Conservation (phyloP, 2,329 filamentous ascomycete genomes). For the Grosmannia serpens region DNA sequence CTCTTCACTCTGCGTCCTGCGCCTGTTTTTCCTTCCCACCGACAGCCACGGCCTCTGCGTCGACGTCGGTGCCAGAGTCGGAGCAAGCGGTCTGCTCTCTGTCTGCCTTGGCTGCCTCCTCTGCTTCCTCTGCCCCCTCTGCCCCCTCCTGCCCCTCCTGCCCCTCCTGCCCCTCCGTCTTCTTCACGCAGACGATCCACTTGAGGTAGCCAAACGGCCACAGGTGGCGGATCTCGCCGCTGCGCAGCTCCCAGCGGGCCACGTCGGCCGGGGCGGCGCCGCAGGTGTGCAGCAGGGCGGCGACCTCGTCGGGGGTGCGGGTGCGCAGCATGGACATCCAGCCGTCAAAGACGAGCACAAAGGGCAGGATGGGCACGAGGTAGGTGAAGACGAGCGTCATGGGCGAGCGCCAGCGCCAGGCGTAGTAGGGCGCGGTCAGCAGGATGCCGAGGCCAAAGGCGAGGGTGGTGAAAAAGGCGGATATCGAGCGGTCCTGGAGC, state of each 20-base stretch:
- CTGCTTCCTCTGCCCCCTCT: neutral
- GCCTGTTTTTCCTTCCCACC: neutral
- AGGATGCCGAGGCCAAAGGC: constrained; percentile 41
- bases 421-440: constrained; percentile 39
- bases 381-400: constrained; percentile 55
- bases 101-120: too few relatives aligned
- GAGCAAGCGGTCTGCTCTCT: neutral
- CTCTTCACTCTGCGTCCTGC: too few relatives aligned
- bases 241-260: constrained; percentile 35
- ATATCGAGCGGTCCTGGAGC: constrained; percentile 53
- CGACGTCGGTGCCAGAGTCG: neutral
- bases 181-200: constrained; percentile 39
- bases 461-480: constrained; percentile 40
- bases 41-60: neutral
- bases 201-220: constrained; percentile 39
- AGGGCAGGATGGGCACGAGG: constrained; percentile 52
- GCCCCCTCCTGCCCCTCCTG: neutral
- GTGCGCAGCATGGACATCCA: constrained; percentile 56
- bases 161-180: neutral
- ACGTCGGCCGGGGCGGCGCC: constrained; percentile 25
- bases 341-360: constrained; percentile 59
- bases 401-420: constrained; percentile 39
- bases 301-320: constrained; percentile 53
- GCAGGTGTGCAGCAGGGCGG: constrained; percentile 43
- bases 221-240: constrained; percentile 34